These are phyloP conservation scores for Priceomyces medius DNA, from an alignment of 805 yeast genomes.

Conservation along the genomic window DNA sequence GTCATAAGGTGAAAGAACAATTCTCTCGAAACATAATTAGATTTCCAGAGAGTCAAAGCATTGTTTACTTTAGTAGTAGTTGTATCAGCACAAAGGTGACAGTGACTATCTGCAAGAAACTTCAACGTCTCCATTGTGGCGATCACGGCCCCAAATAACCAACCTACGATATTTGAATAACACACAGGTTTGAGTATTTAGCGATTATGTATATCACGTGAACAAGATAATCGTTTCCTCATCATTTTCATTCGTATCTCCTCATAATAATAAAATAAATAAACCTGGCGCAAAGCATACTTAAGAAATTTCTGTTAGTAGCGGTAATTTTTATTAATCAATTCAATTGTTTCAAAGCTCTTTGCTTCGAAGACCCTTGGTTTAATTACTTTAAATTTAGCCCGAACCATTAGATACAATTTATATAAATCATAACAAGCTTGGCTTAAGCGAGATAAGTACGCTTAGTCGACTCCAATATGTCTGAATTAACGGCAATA, in stretches of 20 bases:
- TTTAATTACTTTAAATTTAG: background rate
- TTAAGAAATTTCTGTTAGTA: no score
- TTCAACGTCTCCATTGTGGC: background rate
- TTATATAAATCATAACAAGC: background rate
- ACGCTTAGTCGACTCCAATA: conserved; percentile 6
- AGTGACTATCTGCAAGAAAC: conserved; percentile 29
- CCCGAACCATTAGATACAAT: background rate
- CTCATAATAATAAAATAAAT: no score
- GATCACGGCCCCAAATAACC: no score
- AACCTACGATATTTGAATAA: no score
- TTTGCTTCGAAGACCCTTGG: background rate
- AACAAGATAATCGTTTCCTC: background rate
- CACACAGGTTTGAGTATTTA: background rate
- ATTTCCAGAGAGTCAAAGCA: conserved; percentile 11
- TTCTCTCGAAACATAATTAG: conserved; percentile 1
- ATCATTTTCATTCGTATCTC: conserved; percentile 2
- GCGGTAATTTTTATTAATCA: no score
- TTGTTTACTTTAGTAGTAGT: conserved; percentile 8
- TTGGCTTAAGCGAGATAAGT: background rate
- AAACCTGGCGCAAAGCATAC: no score
- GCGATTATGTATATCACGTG: background rate
- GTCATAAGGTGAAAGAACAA: conserved; percentile 36
- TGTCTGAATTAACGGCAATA: conserved; percentile 46
- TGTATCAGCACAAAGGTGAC: conserved; percentile 29
- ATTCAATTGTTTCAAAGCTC: background rate